These are phyloP conservation scores for Leptomonas pyrrhocoris DNA, from an alignment of 208 protist genomes.

Conservation along the genomic window DNA sequence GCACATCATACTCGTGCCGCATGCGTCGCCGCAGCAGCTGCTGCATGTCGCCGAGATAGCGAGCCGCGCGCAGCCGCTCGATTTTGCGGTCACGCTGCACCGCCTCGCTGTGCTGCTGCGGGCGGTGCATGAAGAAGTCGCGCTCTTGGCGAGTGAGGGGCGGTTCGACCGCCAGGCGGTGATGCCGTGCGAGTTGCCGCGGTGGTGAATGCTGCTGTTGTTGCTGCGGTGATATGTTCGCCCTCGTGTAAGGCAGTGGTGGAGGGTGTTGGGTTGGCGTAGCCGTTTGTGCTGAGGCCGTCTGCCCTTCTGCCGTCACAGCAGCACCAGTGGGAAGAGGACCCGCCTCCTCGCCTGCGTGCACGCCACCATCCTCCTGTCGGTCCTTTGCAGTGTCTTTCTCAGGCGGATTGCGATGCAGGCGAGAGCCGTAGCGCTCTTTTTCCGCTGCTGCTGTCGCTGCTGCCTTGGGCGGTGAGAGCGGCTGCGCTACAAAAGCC, in stretches of 20 bases:
- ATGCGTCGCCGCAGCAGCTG: constrained; percentile 65
- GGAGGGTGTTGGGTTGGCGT: too few relatives aligned
- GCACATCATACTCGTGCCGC: constrained; percentile 62
- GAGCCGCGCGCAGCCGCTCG: constrained; percentile 69
- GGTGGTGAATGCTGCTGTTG: background rate
- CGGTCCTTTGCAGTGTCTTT: background rate
- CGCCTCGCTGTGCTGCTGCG: constrained; percentile 51
- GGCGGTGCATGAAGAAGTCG: constrained; percentile 51
- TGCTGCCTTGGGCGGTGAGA: background rate
- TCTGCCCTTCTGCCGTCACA: background rate
- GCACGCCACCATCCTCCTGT: background rate
- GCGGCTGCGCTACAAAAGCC: background rate
- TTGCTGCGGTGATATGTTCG: constrained; percentile 1
- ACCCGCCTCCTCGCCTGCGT: background rate
- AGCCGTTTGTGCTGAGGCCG: background rate
- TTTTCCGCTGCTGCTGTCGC: background rate
- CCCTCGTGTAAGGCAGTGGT: too few relatives aligned
- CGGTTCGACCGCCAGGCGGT: constrained; percentile 31
- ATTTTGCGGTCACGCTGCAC: constrained; percentile 79
- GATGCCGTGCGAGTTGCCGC: background rate
- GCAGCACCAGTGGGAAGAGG: background rate
- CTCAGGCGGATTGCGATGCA: constrained; percentile 3
- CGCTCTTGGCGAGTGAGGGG: constrained; percentile 57
- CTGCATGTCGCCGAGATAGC: constrained; percentile 77
- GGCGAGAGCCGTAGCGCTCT: background rate